phyloP scores from a whole-genome alignment of 2,329 filamentous ascomycete genomes.

The Coniochaeta prunicola region DNA sequence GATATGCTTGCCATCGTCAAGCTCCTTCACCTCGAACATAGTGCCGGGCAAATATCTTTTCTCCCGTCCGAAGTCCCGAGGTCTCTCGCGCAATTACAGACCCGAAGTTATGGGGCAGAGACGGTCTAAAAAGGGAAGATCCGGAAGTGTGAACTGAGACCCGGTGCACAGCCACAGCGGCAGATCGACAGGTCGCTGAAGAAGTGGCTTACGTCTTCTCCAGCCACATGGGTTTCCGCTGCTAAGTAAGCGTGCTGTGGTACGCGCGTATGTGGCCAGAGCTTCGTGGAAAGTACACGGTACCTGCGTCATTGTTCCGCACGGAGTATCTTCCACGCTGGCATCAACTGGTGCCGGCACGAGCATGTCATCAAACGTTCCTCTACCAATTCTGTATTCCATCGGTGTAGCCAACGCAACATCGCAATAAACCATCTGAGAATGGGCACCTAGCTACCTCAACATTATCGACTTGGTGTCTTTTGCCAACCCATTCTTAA shows the following conservation, averaged over 20 bases:
- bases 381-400: neutral
- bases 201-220: neutral
- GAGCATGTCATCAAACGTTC: neutral
- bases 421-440: slow-evolving; percentile 6
- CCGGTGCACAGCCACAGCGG: neutral
- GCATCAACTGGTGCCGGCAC: neutral
- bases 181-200: neutral
- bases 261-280: neutral
- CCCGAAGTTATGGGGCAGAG: neutral
- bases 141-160: neutral
- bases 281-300: neutral
- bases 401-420: neutral
- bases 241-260: too few species aligned
- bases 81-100: neutral
- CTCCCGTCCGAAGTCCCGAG: neutral
- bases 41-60: neutral
- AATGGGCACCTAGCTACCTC: slow-evolving; percentile 27
- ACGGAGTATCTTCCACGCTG: slow-evolving; percentile 2
- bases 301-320: neutral
- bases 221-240: neutral
- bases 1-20: neutral
- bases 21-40: neutral
- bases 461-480: neutral
- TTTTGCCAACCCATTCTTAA: slow-evolving; percentile 7
- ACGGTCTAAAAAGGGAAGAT: neutral